These are phyloP conservation scores for Sergeia podlipaevii DNA, from an alignment of 208 protist species.

Conservation along the genomic window DNA sequence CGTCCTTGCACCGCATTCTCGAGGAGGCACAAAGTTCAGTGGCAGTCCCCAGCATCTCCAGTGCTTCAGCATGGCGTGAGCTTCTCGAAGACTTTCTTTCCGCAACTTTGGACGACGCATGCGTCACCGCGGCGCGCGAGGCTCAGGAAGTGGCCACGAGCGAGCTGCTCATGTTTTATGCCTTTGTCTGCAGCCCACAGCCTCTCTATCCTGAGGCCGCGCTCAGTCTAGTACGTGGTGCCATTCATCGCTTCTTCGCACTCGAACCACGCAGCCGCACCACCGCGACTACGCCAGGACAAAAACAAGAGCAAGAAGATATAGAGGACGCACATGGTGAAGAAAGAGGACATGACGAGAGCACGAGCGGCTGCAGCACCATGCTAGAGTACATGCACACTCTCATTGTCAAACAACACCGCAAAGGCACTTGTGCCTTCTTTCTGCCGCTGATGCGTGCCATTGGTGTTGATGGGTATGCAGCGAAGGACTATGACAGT, in stretches of 20 bases:
- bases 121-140: slow-evolving; percentile 4
- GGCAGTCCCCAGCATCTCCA: slow-evolving; percentile 11
- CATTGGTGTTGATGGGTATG: slow-evolving; percentile 60
- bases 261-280: neutral
- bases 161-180: slow-evolving; percentile 55
- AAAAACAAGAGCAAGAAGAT: too few species aligned
- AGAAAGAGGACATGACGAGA: neutral
- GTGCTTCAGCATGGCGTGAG: neutral
- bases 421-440: slow-evolving; percentile 50
- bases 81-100: too few species aligned
- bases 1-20: slow-evolving; percentile 23
- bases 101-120: too few species aligned
- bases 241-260: slow-evolving; percentile 11
- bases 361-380: neutral
- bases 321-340: neutral
- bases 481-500: slow-evolving; percentile 16
- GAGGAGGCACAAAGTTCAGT: slow-evolving; percentile 1
- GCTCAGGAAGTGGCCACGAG: slow-evolving; percentile 18
- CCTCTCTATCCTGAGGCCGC: slow-evolving; percentile 17
- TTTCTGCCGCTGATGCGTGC: slow-evolving; percentile 64
- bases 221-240: slow-evolving; percentile 25
- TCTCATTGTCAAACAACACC: slow-evolving; percentile 34
- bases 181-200: slow-evolving; percentile 25
- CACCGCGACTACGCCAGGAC: too few species aligned
- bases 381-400: slow-evolving; percentile 32